Conservation (phyloP, 192 early-diverging fungal species). For the Linnemannia zychae region DNA sequence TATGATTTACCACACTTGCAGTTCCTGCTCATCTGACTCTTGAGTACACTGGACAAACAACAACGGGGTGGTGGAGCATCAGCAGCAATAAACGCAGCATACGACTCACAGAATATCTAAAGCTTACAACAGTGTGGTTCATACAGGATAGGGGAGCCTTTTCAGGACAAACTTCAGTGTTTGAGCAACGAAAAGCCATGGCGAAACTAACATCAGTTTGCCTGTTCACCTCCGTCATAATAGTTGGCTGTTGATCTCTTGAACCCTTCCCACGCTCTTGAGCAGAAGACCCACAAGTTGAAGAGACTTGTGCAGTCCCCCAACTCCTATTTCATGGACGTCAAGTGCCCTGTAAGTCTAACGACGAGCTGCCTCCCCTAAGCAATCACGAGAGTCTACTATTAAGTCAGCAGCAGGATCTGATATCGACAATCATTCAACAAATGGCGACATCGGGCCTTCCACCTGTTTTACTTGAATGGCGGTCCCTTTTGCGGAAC, state of each 20-base stretch:
- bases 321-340: slow-evolving; percentile 99
- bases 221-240: slow-evolving; percentile 10
- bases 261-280: slow-evolving; percentile 84
- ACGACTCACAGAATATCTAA: neutral
- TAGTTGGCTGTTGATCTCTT: slow-evolving; percentile 95
- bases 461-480: neutral
- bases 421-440: neutral
- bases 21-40: neutral
- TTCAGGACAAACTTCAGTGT: neutral
- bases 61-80: neutral
- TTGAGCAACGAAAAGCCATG: neutral
- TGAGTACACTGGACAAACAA: neutral
- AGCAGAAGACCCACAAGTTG: slow-evolving; percentile 93
- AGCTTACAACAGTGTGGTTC: neutral
- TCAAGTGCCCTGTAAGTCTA: slow-evolving; percentile 84
- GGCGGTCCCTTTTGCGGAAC: neutral
- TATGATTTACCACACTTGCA: slow-evolving; percentile 13
- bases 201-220: slow-evolving; percentile 36
- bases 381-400: neutral
- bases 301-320: slow-evolving; percentile 97
- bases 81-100: neutral
- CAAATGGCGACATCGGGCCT: neutral
- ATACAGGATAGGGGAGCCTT: neutral
- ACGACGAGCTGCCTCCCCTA: neutral
- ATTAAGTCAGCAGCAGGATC: neutral